Evolutionary conservation across 805 yeast species (phyloP).

Genomic region (Saccharomycopsis fermentans): DNA sequence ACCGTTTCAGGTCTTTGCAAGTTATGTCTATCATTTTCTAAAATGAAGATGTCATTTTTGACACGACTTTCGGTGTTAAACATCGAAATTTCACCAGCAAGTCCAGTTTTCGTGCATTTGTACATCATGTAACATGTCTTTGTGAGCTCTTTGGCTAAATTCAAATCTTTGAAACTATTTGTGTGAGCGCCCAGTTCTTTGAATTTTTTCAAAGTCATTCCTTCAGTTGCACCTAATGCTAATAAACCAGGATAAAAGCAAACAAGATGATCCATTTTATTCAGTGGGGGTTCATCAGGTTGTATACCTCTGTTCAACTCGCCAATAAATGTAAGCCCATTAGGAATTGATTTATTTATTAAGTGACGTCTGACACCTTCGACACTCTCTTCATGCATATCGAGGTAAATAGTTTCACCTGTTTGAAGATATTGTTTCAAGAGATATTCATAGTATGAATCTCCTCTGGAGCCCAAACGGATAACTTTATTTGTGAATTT

Average conservation of each 20-base stretch:
- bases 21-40: conserved; percentile 68
- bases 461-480: conserved; percentile 85
- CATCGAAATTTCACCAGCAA: conserved; percentile 81
- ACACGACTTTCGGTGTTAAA: conserved; percentile 48
- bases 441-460: conserved; percentile 84
- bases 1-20: conserved; percentile 92
- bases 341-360: conserved; percentile 51
- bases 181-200: conserved; percentile 48
- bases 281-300: conserved; percentile 37
- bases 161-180: conserved; percentile 46
- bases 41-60: conserved; percentile 49
- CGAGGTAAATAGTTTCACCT: conserved; percentile 49
- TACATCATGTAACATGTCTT: conserved; percentile 81
- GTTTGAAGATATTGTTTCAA: conserved; percentile 82
- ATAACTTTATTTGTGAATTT: conserved; percentile 53
- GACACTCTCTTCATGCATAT: conserved; percentile 69
- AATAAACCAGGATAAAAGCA: conserved; percentile 86
- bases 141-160: conserved; percentile 64
- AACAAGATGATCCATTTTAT: conserved; percentile 87
- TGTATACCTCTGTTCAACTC: conserved; percentile 63
- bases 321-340: conserved; percentile 57
- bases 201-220: conserved; percentile 48
- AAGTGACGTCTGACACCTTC: conserved; percentile 66
- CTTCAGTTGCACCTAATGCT: conserved; percentile 84
- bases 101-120: conserved; percentile 60